Evolutionary conservation across 2,329 filamentous ascomycete genomes (phyloP).

Genomic region (Stachybotrys chlorohalonatus): DNA sequence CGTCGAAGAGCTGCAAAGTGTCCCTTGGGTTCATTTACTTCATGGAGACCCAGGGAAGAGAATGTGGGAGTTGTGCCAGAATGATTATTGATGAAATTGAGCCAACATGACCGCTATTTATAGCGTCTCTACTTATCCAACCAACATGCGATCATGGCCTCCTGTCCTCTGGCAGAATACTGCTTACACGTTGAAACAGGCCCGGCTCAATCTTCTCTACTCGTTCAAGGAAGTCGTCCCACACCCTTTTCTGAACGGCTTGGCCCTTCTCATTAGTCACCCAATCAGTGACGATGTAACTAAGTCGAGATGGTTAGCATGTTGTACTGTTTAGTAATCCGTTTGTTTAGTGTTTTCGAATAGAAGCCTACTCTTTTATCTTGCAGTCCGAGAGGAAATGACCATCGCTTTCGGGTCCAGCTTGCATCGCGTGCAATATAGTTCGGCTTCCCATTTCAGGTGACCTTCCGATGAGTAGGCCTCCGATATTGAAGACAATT

Average conservation of each 20-base stretch:
- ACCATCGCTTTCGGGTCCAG: constrained; percentile 16
- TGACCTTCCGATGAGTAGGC: constrained; percentile 7
- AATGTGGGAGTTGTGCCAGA: too few relatives aligned
- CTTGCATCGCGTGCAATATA: constrained; percentile 13
- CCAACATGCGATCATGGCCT: too few relatives aligned
- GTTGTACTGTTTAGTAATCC: background rate
- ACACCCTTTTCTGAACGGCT: background rate
- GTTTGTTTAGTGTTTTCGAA: too few relatives aligned
- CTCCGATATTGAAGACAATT: constrained; percentile 1
- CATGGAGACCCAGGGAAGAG: too few relatives aligned
- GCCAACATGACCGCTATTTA: too few relatives aligned
- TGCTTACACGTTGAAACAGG: too few relatives aligned
- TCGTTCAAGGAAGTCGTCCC: background rate
- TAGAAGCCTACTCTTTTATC: constrained; percentile 16
- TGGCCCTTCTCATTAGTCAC: background rate
- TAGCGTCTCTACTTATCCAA: too few relatives aligned
- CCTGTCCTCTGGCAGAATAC: too few relatives aligned
- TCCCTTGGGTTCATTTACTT: too few relatives aligned
- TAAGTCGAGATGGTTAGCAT: background rate
- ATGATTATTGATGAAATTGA: too few relatives aligned
- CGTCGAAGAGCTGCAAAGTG: too few relatives aligned
- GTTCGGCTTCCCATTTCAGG: constrained; percentile 18
- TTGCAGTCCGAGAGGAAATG: constrained; percentile 13
- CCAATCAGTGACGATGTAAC: background rate
- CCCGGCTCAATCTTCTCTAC: background rate